phyloP scores from a whole-genome alignment of 2,329 filamentous ascomycete genomes.

The Alternaria hordeiaustralica region DNA sequence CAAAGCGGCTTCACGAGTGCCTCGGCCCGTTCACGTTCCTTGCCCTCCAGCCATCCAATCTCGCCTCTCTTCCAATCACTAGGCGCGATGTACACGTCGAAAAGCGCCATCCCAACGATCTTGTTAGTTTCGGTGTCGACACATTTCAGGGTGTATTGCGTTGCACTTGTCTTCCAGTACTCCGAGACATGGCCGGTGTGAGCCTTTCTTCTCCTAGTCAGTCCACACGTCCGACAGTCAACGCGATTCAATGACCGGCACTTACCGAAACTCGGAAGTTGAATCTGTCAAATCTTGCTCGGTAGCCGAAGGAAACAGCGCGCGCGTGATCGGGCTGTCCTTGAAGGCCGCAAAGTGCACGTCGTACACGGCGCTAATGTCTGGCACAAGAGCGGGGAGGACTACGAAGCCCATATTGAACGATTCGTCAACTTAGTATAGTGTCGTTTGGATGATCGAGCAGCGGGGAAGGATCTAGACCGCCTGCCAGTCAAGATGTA shows the following conservation, averaged over 20 bases:
- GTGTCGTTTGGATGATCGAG: not conserved
- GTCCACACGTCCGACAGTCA: not conserved
- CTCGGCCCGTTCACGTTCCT: conserved; percentile 54
- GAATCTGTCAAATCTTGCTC: conserved; percentile 27
- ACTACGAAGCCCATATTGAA: conserved; percentile 46
- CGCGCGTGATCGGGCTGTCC: conserved; percentile 51
- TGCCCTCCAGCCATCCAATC: conserved; percentile 56
- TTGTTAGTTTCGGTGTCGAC: conserved; percentile 54
- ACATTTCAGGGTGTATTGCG: conserved; percentile 58
- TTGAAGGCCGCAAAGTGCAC: conserved; percentile 58
- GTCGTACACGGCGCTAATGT: conserved; percentile 57
- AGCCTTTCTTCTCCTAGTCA: conserved; percentile 41
- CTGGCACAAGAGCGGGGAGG: conserved; percentile 55
- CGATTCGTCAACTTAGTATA: not conserved
- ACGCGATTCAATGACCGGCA: not conserved
- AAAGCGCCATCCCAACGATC: conserved; percentile 57
- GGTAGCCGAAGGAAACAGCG: conserved; percentile 50
- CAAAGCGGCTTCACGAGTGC: conserved; percentile 50
- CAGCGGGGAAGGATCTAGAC: not conserved
- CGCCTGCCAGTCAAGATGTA: not conserved
- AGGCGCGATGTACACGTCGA: conserved; percentile 52
- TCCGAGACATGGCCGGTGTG: conserved; percentile 54
- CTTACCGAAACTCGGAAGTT: conserved; percentile 32
- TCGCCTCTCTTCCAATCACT: conserved; percentile 55
- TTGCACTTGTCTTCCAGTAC: conserved; percentile 47